Evolutionary conservation across 1,139 yeast genomes (phyloP), one percentile per base, ranked within the genome.

Genomic region (Geotrichum fermentans): DNA sequence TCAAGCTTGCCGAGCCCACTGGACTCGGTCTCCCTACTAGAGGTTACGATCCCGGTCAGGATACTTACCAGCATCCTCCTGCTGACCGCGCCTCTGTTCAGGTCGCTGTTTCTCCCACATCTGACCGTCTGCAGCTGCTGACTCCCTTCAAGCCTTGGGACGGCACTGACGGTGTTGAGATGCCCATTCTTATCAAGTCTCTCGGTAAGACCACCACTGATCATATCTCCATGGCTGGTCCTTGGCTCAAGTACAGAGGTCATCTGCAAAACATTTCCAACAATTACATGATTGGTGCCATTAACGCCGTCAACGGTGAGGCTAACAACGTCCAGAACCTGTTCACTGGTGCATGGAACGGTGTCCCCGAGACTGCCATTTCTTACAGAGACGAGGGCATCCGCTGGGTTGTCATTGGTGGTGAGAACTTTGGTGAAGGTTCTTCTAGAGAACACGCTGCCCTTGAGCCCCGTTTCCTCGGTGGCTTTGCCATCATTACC

Each of bases 181-280:
- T 90, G 78, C 97, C 97, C 72, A 89, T 92, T 62, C 84, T 92
- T 74, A 88, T 92, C 74, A 92, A 92, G 79, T 87, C 96, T 61
- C 78, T 83, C 61, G 97, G 97, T 76, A 92, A 92, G 82, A 89
- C 97, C 72, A 92, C 98, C 68, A 92, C 98, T 63, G 98, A 92
- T 77, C 97, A 92, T 78, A 92, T 92, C 68, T 90, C 97, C 67
- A 89, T 87, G 94, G 98, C 98, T 70, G 98, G 98, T 76, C 97
- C 97, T 70, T 92, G 98, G 98, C 86, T 92, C 80, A 92, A 92
- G 79, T 92, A 92, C 95, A 88, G 97, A 80, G 98, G 98, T 77
- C 98, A 92, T 78, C 80, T 92, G 77, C 94, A 89, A 78, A 92
- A 92, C 83, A 92, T 92, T 70, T 89, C 97, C 66, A 88, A 90